These are phyloP conservation scores for Macrophomina tecta DNA, from an alignment of 2,329 filamentous ascomycete species.

Conservation along the genomic window DNA sequence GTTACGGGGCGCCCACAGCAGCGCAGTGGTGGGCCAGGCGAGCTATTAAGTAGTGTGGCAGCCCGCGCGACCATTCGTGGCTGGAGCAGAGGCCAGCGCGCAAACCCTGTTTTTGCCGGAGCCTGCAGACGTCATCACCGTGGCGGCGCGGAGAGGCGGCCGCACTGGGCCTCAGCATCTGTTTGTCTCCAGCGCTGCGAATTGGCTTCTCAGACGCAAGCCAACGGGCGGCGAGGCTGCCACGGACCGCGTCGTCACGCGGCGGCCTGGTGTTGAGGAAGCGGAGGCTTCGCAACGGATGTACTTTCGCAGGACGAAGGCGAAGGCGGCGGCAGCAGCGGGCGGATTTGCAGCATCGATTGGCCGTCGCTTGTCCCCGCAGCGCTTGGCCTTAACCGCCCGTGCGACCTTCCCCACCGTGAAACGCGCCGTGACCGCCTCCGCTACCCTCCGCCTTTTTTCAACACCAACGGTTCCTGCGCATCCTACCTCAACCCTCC, in stretches of 20 bases:
- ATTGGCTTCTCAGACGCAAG: neutral
- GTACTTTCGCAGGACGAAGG: neutral
- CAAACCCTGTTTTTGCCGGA: slow-evolving; percentile 15
- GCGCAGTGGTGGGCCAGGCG: neutral
- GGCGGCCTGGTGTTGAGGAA: neutral
- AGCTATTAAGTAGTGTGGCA: slow-evolving; percentile 14
- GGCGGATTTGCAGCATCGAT: slow-evolving; percentile 4
- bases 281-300: neutral
- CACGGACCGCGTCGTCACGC: neutral
- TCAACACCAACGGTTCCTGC: slow-evolving; percentile 16
- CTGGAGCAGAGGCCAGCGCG: neutral
- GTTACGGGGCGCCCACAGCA: slow-evolving; percentile 14
- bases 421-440: slow-evolving; percentile 19
- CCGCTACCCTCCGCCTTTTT: slow-evolving; percentile 1
- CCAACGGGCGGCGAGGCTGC: neutral
- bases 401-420: slow-evolving; percentile 9
- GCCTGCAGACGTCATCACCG: slow-evolving; percentile 11
- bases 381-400: neutral
- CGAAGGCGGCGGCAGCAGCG: neutral
- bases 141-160: neutral
- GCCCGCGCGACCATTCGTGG: neutral
- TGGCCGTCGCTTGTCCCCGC: slow-evolving; percentile 24
- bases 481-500: neutral
- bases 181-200: neutral
- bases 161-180: neutral